phyloP scores from a whole-genome alignment of 1,284 basidiomycete genomes.

The Malassezia yamatoensis region DNA sequence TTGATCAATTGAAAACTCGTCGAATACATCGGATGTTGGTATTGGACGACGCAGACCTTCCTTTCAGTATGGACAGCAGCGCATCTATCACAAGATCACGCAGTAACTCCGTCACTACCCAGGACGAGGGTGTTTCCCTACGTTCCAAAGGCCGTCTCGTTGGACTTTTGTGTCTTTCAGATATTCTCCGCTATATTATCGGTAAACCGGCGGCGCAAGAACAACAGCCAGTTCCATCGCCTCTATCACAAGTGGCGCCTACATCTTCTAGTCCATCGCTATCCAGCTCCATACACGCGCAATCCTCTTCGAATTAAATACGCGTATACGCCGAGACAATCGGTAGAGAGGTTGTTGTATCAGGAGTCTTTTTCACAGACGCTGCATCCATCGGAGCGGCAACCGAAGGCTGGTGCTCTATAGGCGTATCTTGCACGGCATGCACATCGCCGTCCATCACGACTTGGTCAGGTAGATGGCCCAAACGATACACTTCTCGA shows the following conservation, averaged over 20 bases:
- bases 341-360: background rate
- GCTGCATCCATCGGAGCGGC: background rate
- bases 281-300: too few relatives aligned
- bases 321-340: slow-evolving; percentile 18
- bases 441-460: slow-evolving; percentile 18
- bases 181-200: slow-evolving; percentile 41
- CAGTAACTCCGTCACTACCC: background rate
- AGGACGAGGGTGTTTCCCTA: background rate
- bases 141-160: slow-evolving; percentile 20
- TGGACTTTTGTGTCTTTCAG: slow-evolving; percentile 40
- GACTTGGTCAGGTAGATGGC: slow-evolving; percentile 60
- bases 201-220: slow-evolving; percentile 17
- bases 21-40: slow-evolving; percentile 70
- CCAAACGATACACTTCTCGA: slow-evolving; percentile 65
- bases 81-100: background rate
- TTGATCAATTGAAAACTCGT: slow-evolving; percentile 83
- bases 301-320: background rate
- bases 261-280: background rate
- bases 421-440: slow-evolving; percentile 3
- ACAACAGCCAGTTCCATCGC: background rate
- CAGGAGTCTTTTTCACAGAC: background rate
- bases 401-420: background rate
- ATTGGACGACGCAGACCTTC: slow-evolving; percentile 23
- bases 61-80: background rate
- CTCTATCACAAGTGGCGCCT: background rate